phyloP scores from a whole-genome alignment of 2,329 filamentous ascomycete species.

The Botrytis medusae region DNA sequence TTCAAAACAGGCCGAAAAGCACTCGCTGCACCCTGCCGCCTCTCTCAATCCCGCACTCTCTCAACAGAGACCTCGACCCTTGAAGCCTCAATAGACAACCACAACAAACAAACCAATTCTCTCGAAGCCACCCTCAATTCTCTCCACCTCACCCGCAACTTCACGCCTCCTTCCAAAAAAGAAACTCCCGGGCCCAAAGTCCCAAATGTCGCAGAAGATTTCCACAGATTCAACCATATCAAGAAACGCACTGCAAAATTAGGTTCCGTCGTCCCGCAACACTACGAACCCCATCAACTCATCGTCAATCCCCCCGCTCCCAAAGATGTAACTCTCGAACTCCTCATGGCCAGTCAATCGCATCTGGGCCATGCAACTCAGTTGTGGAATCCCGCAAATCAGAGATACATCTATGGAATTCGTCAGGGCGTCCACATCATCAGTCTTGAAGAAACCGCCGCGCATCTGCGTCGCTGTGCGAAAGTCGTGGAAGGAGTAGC shows the following conservation, averaged over 20 bases:
- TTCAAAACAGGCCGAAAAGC: conserved; percentile 51
- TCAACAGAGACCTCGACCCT: conserved; percentile 33
- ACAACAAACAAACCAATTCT: conserved; percentile 26
- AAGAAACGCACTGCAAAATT: conserved; percentile 48
- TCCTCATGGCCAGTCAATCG: conserved; percentile 82
- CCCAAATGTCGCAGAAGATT: conserved; percentile 27
- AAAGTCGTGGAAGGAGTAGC: conserved; percentile 87
- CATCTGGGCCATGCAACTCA: conserved; percentile 90
- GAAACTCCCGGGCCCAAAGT: background rate
- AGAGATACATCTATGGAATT: conserved; percentile 90
- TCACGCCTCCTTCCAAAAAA: conserved; percentile 22
- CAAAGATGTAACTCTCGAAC: conserved; percentile 82
- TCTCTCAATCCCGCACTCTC: conserved; percentile 44
- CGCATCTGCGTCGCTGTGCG: conserved; percentile 88
- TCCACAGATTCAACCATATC: conserved; percentile 40
- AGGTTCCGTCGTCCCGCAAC: conserved; percentile 50
- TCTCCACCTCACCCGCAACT: conserved; percentile 28
- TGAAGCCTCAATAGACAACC: conserved; percentile 24
- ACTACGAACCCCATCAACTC: conserved; percentile 66
- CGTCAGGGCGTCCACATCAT: conserved; percentile 91
- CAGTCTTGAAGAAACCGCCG: conserved; percentile 81
- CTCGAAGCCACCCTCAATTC: conserved; percentile 32
- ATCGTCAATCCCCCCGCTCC: conserved; percentile 72
- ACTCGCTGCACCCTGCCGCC: conserved; percentile 47
- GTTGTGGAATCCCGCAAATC: conserved; percentile 92